Percentiles rank a stretch among this genome's conserved stretches.
These are phyloP conservation scores for Pichia sp. DNA, from an alignment of 1,139 yeast genomes.

Conservation along the genomic window DNA sequence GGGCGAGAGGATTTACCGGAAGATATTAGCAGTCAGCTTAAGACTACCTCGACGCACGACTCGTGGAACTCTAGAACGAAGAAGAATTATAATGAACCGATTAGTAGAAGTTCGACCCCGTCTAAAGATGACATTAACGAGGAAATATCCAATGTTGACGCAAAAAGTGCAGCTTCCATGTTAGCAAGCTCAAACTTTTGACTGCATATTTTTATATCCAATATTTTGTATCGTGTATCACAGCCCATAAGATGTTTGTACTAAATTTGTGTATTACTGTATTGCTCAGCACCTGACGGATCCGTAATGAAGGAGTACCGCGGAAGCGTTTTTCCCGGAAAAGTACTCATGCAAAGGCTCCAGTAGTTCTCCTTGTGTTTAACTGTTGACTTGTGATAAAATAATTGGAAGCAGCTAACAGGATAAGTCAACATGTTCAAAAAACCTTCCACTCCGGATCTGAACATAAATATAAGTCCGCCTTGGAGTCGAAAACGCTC, in stretches of 20 bases:
- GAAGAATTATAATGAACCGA: conserved; percentile 13
- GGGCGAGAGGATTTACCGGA: conserved; percentile 57
- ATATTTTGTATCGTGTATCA: not conserved
- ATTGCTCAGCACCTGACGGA: not conserved
- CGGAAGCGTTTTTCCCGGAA: not conserved
- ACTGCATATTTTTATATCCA: not conserved
- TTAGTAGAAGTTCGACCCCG: conserved; percentile 23
- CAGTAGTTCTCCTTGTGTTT: no score
- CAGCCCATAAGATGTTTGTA: not conserved
- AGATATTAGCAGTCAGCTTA: conserved; percentile 36
- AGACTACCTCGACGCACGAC: conserved; percentile 25
- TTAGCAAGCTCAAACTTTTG: conserved; percentile 74
- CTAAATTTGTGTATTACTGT: not conserved
- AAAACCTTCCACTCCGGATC: conserved; percentile 13
- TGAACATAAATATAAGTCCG: conserved; percentile 12
- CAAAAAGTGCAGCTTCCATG: conserved; percentile 75
- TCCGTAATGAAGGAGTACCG: not conserved
- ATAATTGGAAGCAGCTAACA: no score
- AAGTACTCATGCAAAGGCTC: no score
- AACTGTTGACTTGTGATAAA: no score
- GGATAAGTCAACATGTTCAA: conserved; percentile 11
- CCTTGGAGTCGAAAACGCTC: conserved; percentile 13
- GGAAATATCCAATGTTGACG: conserved; percentile 52
- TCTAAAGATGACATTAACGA: conserved; percentile 32
- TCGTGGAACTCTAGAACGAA: conserved; percentile 34